Conservation (phyloP, 2,329 filamentous ascomycete species). For the Paraconiothyrium sp. region DNA sequence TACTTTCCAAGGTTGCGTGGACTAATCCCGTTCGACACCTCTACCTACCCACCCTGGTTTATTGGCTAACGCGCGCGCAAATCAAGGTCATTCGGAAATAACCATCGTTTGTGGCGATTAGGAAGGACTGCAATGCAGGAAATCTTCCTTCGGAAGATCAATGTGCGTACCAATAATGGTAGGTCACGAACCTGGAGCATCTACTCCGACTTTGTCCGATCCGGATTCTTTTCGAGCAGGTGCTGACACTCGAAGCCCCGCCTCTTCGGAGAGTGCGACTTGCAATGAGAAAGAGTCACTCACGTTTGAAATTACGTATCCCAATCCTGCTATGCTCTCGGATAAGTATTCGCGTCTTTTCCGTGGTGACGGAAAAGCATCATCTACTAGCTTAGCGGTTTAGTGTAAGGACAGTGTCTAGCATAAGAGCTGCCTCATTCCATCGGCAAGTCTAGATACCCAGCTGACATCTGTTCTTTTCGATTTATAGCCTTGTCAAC, state of each 20-base stretch:
- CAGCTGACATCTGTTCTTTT: too few relatives aligned
- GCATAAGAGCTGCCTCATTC: not conserved
- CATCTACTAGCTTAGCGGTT: not conserved
- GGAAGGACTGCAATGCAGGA: not conserved
- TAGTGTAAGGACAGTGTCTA: not conserved
- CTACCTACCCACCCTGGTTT: not conserved
- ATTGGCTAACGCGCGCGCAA: not conserved
- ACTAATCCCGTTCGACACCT: not conserved
- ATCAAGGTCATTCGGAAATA: not conserved
- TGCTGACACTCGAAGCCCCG: not conserved
- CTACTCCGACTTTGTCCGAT: constrained; percentile 8
- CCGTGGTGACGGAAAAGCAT: not conserved
- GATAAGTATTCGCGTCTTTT: constrained; percentile 10
- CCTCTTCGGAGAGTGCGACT: not conserved
- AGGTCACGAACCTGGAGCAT: not conserved
- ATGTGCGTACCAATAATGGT: not conserved
- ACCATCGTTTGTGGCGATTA: not conserved
- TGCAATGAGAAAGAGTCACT: not conserved
- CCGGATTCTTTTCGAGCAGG: not conserved
- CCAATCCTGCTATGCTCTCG: not conserved
- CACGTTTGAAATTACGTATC: not conserved
- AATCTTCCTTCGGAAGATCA: not conserved
- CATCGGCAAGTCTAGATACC: too few relatives aligned
- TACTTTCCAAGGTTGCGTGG: not conserved
- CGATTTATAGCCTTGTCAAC: not conserved